Conservation (phyloP, 2,329 filamentous ascomycete genomes). For the Conoideocrella luteorostrata region DNA sequence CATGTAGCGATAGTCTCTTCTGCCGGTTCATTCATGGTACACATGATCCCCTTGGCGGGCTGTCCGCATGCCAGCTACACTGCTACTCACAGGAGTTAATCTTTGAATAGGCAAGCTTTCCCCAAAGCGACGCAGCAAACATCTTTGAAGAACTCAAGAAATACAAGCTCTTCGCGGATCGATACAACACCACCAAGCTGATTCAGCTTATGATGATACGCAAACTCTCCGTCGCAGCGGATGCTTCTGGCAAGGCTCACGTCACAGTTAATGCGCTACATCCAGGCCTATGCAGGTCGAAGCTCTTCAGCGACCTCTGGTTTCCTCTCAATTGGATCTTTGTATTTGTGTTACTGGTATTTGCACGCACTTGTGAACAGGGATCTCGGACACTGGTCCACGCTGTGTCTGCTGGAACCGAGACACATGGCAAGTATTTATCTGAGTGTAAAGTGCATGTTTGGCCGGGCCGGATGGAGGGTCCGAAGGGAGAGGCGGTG, state of each 20-base stretch:
- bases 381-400: constrained; percentile 33
- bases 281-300: constrained; percentile 34
- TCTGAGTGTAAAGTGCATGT: constrained; percentile 22
- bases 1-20: constrained; percentile 34
- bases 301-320: constrained; percentile 28
- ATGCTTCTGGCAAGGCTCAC: constrained; percentile 22
- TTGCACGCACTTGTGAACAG: constrained; percentile 32
- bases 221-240: constrained; percentile 27
- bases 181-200: constrained; percentile 26
- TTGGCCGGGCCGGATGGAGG: constrained; percentile 19
- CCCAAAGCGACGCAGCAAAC: constrained; percentile 21
- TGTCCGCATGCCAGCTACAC: not conserved
- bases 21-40: constrained; percentile 19
- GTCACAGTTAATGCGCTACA: constrained; percentile 33
- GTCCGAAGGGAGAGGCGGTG: constrained; percentile 28
- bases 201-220: constrained; percentile 22
- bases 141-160: constrained; percentile 28
- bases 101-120: constrained; percentile 24
- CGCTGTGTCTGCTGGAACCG: constrained; percentile 29
- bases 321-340: constrained; percentile 21
- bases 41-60: not conserved
- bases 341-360: constrained; percentile 11
- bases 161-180: constrained; percentile 13
- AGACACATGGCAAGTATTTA: constrained; percentile 36
- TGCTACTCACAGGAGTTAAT: no score